These are phyloP conservation scores for Rhynchospora pubera DNA, from an alignment of 176 grass and related monocot species.

Conservation along the genomic window DNA sequence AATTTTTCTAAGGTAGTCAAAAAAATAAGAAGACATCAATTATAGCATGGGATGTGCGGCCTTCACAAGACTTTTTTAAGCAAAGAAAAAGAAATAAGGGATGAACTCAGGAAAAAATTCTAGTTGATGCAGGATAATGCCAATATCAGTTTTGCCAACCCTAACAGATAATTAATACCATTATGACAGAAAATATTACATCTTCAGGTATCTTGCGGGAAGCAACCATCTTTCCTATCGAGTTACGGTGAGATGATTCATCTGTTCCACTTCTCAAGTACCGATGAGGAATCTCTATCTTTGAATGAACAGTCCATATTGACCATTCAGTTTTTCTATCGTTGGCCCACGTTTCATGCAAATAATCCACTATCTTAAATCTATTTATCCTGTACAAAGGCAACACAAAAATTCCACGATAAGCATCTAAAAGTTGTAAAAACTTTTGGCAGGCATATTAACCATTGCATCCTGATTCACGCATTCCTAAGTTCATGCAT, in stretches of 20 bases:
- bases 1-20: not conserved
- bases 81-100: conserved; percentile 2
- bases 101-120: not conserved
- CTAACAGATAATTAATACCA: not conserved
- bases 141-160: not conserved
- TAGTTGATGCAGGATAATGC: not conserved
- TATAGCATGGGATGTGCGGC: not conserved
- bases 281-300: conserved; percentile 70
- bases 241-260: conserved; percentile 64
- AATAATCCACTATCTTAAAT: conserved; percentile 68
- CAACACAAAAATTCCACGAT: not conserved
- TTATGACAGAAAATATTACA: conserved; percentile 32
- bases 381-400: conserved; percentile 52
- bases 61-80: not conserved
- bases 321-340: conserved; percentile 85
- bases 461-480: not conserved
- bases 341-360: conserved; percentile 61
- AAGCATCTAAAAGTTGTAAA: not conserved
- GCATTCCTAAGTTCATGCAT: not conserved
- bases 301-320: conserved; percentile 91
- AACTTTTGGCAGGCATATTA: not conserved
- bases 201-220: conserved; percentile 47
- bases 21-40: not conserved
- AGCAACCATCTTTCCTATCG: conserved; percentile 49
- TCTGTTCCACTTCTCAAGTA: conserved; percentile 53